Conservation (phyloP, 164 flowering plant species). For the Sedum album region DNA sequence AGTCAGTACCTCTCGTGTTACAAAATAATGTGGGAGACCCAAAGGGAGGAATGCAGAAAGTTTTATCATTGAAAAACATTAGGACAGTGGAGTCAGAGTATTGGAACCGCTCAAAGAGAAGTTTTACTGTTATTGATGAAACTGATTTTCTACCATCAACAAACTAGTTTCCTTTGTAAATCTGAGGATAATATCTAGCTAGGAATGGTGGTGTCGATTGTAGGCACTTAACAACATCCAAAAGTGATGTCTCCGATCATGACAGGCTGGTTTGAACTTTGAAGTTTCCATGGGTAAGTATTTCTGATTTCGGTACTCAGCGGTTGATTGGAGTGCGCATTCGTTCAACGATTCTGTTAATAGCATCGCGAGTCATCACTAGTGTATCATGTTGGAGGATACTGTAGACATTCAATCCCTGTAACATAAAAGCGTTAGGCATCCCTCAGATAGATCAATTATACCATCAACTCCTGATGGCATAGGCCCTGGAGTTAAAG, state of each 20-base stretch:
- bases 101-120: too few species aligned
- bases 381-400: conserved; percentile 81
- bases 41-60: too few species aligned
- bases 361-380: conserved; percentile 87
- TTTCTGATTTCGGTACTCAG: conserved; percentile 18
- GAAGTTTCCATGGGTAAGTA: neutral
- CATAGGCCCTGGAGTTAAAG: neutral
- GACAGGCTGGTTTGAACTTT: too few species aligned
- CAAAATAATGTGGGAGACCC: too few species aligned
- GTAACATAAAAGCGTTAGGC: conserved; percentile 11
- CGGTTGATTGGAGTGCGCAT: conserved; percentile 97
- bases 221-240: neutral
- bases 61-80: too few species aligned
- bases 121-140: too few species aligned
- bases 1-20: too few species aligned
- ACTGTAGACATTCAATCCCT: conserved; percentile 97
- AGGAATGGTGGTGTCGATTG: neutral
- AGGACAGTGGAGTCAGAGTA: too few species aligned
- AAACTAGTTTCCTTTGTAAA: neutral
- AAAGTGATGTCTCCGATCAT: neutral
- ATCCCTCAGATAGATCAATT: neutral
- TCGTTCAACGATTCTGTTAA: conserved; percentile 63
- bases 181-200: neutral
- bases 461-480: neutral
- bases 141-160: neutral